Evolutionary conservation across 2,329 filamentous ascomycete genomes (phyloP), one percentile per base, ranked within the genome.

Genomic region (Xylaria sp.): DNA sequence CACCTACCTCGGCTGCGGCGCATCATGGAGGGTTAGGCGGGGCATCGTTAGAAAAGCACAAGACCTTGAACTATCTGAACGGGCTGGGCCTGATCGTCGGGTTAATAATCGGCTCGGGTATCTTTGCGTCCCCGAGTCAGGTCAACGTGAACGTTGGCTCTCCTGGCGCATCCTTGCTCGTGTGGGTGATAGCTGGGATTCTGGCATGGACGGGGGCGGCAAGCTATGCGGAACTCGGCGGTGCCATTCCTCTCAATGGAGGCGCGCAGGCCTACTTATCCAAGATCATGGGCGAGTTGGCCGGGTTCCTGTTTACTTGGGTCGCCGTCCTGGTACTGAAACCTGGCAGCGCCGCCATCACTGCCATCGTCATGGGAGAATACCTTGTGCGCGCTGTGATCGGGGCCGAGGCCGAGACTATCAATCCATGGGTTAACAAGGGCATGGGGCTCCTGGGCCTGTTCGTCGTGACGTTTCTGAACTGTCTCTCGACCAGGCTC

Each of bases 331-430:
- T 94, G 56, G 94, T 99, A 11, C 78, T 99, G 57, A 97, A 97
- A 75, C 94, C 94, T 0, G 94, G 94, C 2, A 90, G 90, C 38
- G 88, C 92, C 8, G 94, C 94, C 57, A 99, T 99, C 69, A 91
- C 99, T 61, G 84, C 93, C 61, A 97, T 99, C 63, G 97, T 99
- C 67, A 97, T 97, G 79, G 94, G 94, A 40, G 94, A 99, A 74
- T 99, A 99, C 69, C 78, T 96, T n/a, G 91, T 97, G 48, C 83
- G 92, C 43, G 92, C 92, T 13, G 82, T 89, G 40, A 88, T 96
- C 54, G 92, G 92, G 7, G 86, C 92, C n/a, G 91, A 96, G 53
- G 90, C 90, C 2, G 87, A 90, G 66, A 85, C 86, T 20, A 82
- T 92, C 50, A 94, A 85, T 67, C 84, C 86, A 1, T 97, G 93